Base-by-base conservation (phyloP, 306 rosid genomes). In the Prunus mume region DNA sequence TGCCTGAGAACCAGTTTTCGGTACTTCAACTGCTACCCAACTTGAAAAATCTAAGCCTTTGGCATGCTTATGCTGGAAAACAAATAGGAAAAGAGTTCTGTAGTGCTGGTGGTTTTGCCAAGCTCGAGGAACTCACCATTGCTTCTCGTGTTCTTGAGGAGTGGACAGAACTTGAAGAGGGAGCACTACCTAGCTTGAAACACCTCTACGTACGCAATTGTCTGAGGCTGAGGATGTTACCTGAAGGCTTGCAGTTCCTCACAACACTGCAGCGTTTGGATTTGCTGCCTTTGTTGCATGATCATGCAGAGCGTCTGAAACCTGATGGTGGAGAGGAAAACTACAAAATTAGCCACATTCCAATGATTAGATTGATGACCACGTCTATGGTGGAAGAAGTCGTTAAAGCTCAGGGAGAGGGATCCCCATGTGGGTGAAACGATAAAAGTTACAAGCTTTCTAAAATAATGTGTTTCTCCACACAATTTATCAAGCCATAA, bases 91-190 rank as follows among this genome's bases (percentile, higher is more conserved):
- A 64, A 32, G 80, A 63, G 52, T 81, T 69, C 24, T 79, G 80
- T 22, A 17, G 27, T 12, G 14, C 68, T 12, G 77, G 77, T 61
- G 84, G 76, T 18, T 75, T 81, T 76, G 67, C 68, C 22, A 75
- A 55, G 68, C 84, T 81, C 2, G 65, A 81, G 52, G 60, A n/a
- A 41, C 76, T 81, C 38, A 69, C 28, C 32, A 55, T 70, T 46
- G 80, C 84, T 65, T 81, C 84, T 28, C 27, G 10, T 41, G 73
- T 80, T 45, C 77, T 69, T 7, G 77, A 75, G 80, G 74, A 81
- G 43, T 75, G 77, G 84, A 76, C 62, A 17, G 63, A 75, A 19
- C 43, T 81, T 54, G 80, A 81, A 71, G 80, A 70, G 58, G 81
- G 77, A 22, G 73, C 80, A 75, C 61, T 75, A 22, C 80, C 73